Evolutionary conservation across 192 early-diverging fungal genomes (phyloP), one percentile per base, ranked within the genome.

Genomic region (Backusella morwellensis): DNA sequence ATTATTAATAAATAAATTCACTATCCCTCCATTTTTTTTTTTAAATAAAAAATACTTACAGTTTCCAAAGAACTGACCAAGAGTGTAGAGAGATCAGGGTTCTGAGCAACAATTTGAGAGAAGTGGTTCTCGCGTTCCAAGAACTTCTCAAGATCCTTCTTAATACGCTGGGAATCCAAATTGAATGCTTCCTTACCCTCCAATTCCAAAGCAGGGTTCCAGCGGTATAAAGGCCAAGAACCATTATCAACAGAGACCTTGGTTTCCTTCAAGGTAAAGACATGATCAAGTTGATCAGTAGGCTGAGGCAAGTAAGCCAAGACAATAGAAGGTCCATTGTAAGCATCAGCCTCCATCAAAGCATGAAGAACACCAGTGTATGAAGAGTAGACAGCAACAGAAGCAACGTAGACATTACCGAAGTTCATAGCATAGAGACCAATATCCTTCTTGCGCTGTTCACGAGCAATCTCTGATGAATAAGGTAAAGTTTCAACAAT

Each of bases 401-500:
- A 96, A 17, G 97, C 97, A 29, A 98, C 97, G 78, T 95, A 99
- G 12, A 89, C 92, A 6, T 86, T 85, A 54, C 94, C 95, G 85
- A 97, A 97, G 85, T 92, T 95, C 95, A 99, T 97, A 41, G 95
- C 96, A 77, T 96, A 97, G 35, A 99, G 87, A 75, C 96, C 97
- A 78, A 97, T 87, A 82, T 99, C 96, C 88, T 97, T 97, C 89
- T 97, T 96, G 72, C 87, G 87, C 81, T 89, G 88, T 52, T 92
- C 89, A 38, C 80, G 84, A 50, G 84, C 79, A 29, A 85, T 83
- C 5, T 73, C 75, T 35, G 86, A 81, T 17, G 92, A 89, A 77
- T 98, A 96, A 38, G 92, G 86, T 70, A 92, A 88, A 0, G 95
- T 96, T 77, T 98, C 97, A 59, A 98, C 86, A 52, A 97, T 91